These are phyloP conservation scores for Kodamaea alishanica DNA, from an alignment of 1,139 yeast species.

Conservation along the genomic window DNA sequence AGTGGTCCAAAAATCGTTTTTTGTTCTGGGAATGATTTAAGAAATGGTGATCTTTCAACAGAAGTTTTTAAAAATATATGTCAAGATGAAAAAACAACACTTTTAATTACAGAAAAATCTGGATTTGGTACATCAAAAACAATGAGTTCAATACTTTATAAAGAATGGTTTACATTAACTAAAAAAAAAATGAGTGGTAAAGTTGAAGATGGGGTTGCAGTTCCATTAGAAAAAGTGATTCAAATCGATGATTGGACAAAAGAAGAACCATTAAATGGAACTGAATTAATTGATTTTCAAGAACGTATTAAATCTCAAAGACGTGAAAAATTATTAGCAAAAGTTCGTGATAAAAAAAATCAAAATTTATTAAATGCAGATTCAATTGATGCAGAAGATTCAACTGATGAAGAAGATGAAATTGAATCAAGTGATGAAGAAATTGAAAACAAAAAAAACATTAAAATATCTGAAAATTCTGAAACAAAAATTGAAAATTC, in stretches of 20 bases:
- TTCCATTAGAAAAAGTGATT: slow-evolving; percentile 44
- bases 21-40: slow-evolving; percentile 70
- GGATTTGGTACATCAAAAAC: slow-evolving; percentile 28
- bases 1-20: slow-evolving; percentile 80
- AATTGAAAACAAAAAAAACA: slow-evolving; percentile 5
- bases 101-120: slow-evolving; percentile 67
- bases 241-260: slow-evolving; percentile 31
- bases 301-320: slow-evolving; percentile 41
- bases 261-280: slow-evolving; percentile 50
- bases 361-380: slow-evolving; percentile 50
- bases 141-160: slow-evolving; percentile 40
- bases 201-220: slow-evolving; percentile 56
- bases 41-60: slow-evolving; percentile 60
- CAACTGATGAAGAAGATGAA: slow-evolving; percentile 40
- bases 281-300: slow-evolving; percentile 48
- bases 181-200: slow-evolving; percentile 35
- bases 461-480: neutral
- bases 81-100: slow-evolving; percentile 60
- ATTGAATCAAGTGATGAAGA: slow-evolving; percentile 15
- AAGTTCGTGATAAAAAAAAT: slow-evolving; percentile 55
- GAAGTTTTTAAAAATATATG: slow-evolving; percentile 58
- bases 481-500: slow-evolving; percentile 1
- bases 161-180: slow-evolving; percentile 53
- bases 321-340: slow-evolving; percentile 46
- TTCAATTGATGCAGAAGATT: slow-evolving; percentile 33